These are phyloP conservation scores for Podosphaera fusca DNA, from an alignment of 2,329 filamentous ascomycete species.

Conservation along the genomic window DNA sequence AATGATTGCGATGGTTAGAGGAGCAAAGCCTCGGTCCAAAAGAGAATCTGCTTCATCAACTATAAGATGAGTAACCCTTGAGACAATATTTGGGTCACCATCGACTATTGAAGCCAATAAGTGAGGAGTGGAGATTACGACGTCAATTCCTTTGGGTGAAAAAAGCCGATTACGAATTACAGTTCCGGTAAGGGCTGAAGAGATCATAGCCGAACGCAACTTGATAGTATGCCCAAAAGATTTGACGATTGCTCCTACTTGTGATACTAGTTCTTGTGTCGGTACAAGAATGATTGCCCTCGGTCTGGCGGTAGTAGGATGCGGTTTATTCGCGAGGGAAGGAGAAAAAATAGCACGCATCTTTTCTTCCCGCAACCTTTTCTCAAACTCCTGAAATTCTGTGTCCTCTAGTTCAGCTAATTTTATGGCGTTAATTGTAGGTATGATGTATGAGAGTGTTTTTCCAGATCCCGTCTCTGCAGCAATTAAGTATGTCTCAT, in stretches of 20 bases:
- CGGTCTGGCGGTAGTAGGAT: constrained; percentile 56
- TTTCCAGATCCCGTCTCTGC: constrained; percentile 96
- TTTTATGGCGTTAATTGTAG: constrained; percentile 69
- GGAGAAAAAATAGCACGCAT: constrained; percentile 31
- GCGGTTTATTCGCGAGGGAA: constrained; percentile 36
- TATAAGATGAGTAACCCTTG: constrained; percentile 71
- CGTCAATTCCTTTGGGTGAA: constrained; percentile 56
- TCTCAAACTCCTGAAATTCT: constrained; percentile 33
- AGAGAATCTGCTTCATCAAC: constrained; percentile 93
- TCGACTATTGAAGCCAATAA: constrained; percentile 72
- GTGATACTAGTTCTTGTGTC: constrained; percentile 73
- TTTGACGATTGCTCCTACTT: constrained; percentile 66
- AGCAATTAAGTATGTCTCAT: constrained; percentile 51
- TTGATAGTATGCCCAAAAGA: constrained; percentile 65
- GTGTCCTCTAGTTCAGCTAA: constrained; percentile 39
- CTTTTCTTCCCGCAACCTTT: constrained; percentile 32
- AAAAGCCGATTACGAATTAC: constrained; percentile 75
- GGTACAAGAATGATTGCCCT: constrained; percentile 72
- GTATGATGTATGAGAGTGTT: constrained; percentile 78
- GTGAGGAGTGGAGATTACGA: constrained; percentile 74
- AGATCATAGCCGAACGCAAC: constrained; percentile 65
- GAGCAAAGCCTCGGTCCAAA: constrained; percentile 76
- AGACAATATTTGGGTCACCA: constrained; percentile 74
- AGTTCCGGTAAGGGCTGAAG: constrained; percentile 49
- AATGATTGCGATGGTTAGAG: constrained; percentile 60